phyloP scores from a whole-genome alignment of 228 moss, liverwort and hornwort species.

The Sphagnum fallax region DNA sequence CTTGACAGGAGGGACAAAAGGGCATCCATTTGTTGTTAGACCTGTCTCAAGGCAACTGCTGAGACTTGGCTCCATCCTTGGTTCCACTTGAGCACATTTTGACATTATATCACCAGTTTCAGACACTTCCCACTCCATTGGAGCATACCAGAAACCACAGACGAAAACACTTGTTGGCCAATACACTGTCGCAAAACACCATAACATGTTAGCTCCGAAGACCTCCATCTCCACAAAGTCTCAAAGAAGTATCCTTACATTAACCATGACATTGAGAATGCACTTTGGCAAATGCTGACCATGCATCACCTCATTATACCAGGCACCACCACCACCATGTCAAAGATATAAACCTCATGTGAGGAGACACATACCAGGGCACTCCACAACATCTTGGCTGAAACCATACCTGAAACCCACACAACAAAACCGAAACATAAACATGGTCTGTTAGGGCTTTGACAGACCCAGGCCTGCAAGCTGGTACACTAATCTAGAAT shows the following conservation, averaged over 20 bases:
- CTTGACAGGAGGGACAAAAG: constrained; percentile 25
- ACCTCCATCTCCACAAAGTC: too few species aligned
- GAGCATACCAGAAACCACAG: constrained; percentile 94
- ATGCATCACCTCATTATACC: too few species aligned
- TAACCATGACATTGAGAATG: too few species aligned
- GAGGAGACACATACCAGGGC: constrained; percentile 36
- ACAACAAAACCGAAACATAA: neutral
- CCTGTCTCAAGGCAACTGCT: neutral
- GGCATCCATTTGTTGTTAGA: neutral
- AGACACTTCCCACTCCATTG: constrained; percentile 62
- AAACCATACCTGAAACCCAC: constrained; percentile 28
- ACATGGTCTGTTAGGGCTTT: neutral
- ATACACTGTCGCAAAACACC: constrained; percentile 17
- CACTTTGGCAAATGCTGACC: too few species aligned
- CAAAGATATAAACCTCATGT: neutral
- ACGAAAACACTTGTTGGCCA: constrained; percentile 78
- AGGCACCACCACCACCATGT: too few species aligned
- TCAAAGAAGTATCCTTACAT: too few species aligned
- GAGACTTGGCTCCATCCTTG: neutral
- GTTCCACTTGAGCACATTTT: too few species aligned
- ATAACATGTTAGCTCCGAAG: too few species aligned
- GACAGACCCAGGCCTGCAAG: neutral
- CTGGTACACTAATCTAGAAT: neutral
- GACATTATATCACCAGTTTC: too few species aligned
- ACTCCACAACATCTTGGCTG: constrained; percentile 84